Conservation (phyloP, 2,329 filamentous ascomycete genomes). For the Diaporthe nobilis region DNA sequence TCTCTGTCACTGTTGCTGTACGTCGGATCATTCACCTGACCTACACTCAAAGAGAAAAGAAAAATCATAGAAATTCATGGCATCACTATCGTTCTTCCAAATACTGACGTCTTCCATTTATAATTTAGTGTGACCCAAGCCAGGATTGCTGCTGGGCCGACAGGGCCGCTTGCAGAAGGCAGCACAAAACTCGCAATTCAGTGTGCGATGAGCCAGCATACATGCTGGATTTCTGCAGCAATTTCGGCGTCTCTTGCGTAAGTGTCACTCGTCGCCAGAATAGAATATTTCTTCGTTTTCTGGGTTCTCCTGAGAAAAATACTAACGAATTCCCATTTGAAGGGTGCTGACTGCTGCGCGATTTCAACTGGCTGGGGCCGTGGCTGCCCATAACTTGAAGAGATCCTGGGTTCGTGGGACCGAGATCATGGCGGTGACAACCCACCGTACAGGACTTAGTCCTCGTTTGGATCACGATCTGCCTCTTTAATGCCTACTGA, state of each 20-base stretch:
- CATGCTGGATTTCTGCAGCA: constrained; percentile 2
- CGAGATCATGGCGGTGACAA: background rate
- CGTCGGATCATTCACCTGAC: background rate
- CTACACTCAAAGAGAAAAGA: background rate
- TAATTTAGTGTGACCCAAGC: constrained; percentile 4
- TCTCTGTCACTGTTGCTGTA: constrained; percentile 11
- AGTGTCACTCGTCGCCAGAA: background rate
- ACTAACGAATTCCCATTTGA: background rate
- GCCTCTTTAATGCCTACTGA: background rate
- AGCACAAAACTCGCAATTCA: background rate
- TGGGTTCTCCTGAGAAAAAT: too few species aligned
- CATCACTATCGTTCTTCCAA: background rate
- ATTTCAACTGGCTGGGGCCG: constrained; percentile 15
- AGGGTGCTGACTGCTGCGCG: constrained; percentile 10
- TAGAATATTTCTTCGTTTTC: too few species aligned
- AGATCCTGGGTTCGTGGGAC: background rate
- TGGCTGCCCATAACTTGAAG: background rate
- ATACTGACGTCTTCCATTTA: background rate
- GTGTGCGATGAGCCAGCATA: background rate
- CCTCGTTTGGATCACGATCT: background rate
- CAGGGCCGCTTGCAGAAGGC: background rate
- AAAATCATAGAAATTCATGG: background rate
- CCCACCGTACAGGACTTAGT: background rate
- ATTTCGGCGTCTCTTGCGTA: background rate
- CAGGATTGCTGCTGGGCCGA: constrained; percentile 17